These are phyloP conservation scores for Neurospora sp. DNA, from an alignment of 495 filamentous ascomycete genomes.

Conservation along the genomic window DNA sequence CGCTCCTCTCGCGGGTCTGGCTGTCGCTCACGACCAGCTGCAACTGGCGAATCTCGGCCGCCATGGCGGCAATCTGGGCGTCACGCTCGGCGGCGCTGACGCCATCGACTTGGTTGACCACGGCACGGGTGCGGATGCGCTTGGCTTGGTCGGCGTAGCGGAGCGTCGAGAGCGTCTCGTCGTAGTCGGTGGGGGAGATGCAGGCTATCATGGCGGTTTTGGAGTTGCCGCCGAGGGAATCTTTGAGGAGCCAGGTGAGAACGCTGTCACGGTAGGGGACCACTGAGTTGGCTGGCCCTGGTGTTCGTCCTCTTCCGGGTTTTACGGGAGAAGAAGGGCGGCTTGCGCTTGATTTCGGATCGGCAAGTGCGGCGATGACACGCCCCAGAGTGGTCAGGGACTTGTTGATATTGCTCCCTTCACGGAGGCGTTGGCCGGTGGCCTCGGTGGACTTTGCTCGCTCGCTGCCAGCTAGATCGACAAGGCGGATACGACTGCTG, in stretches of 20 bases:
- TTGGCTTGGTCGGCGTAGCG: slow-evolving; percentile 98
- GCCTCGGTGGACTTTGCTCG: slow-evolving; percentile 93
- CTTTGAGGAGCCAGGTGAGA: slow-evolving; percentile 95
- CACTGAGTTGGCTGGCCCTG: slow-evolving; percentile 41
- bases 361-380: slow-evolving; percentile 93
- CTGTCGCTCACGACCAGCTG: slow-evolving; percentile 64
- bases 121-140: slow-evolving; percentile 91
- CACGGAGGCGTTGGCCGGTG: slow-evolving; percentile 77
- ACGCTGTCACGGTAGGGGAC: slow-evolving; percentile 95
- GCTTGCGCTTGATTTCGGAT: slow-evolving; percentile 47
- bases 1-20: slow-evolving; percentile 34
- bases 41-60: slow-evolving; percentile 75
- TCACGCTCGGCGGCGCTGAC: slow-evolving; percentile 82
- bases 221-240: slow-evolving; percentile 86
- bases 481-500: slow-evolving; percentile 83
- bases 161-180: slow-evolving; percentile 90
- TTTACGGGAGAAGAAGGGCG: slow-evolving; percentile 17
- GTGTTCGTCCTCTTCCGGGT: slow-evolving; percentile 3
- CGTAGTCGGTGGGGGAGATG: slow-evolving; percentile 90
- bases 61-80: slow-evolving; percentile 87
- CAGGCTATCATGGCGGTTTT: slow-evolving; percentile 99
- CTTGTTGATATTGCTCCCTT: slow-evolving; percentile 98
- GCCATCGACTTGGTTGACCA: slow-evolving; percentile 78
- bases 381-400: slow-evolving; percentile 91
- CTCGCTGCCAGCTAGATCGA: slow-evolving; percentile 92